These are phyloP conservation scores for Camelina sativa DNA, from an alignment of 345 rosid genomes.

Conservation along the genomic window DNA sequence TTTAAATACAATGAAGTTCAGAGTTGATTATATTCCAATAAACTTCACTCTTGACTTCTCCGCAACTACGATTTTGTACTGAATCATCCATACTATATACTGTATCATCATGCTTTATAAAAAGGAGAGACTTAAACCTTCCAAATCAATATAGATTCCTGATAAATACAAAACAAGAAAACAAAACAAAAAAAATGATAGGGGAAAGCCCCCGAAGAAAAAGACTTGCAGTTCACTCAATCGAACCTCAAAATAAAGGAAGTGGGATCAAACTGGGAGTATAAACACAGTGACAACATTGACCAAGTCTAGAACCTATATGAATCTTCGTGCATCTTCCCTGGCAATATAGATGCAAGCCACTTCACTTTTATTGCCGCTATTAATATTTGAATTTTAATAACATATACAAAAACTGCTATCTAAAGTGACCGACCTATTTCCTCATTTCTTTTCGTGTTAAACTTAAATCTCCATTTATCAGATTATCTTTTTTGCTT, in stretches of 20 bases:
- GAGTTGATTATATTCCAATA: conserved; percentile 6
- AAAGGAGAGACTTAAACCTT: too few species aligned
- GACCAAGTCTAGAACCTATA: background rate
- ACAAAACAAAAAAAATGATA: too few species aligned
- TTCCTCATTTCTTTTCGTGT: too few species aligned
- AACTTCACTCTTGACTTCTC: background rate
- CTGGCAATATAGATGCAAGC: conserved; percentile 11
- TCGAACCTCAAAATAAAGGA: too few species aligned
- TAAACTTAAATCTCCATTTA: too few species aligned
- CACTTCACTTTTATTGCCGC: background rate
- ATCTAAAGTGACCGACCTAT: too few species aligned
- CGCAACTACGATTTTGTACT: background rate
- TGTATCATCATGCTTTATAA: too few species aligned
- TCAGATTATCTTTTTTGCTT: too few species aligned
- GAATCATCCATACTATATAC: background rate
- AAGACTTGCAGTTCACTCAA: background rate
- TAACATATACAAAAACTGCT: too few species aligned
- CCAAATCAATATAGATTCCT: background rate
- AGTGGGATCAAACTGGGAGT: conserved; percentile 12
- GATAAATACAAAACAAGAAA: background rate
- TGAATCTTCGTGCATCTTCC: conserved; percentile 10
- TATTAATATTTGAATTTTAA: too few species aligned
- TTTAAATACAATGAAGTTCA: conserved; percentile 75
- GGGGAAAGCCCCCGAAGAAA: too few species aligned
- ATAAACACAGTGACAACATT: conserved; percentile 1